Percentiles rank a stretch among this genome's conserved stretches.
phyloP scores from a whole-genome alignment of 2,329 filamentous ascomycete species.

The Phialophora chinensis region DNA sequence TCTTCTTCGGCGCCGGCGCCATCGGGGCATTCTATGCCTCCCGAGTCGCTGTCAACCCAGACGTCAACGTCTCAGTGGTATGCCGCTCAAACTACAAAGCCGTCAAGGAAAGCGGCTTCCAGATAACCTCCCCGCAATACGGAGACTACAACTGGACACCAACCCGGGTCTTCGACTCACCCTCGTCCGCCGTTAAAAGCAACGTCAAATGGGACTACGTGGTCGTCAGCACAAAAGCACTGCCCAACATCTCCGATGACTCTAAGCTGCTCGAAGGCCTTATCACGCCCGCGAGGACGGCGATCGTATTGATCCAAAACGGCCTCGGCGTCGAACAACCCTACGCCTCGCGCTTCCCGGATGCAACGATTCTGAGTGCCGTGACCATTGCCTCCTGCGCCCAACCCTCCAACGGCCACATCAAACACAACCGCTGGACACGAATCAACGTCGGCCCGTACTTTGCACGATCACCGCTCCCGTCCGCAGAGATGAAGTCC shows the following conservation, averaged over 20 bases:
- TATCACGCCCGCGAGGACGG: slow-evolving; percentile 58
- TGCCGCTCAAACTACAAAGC: slow-evolving; percentile 75
- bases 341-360: slow-evolving; percentile 67
- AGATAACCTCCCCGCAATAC: slow-evolving; percentile 69
- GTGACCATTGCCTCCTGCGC: slow-evolving; percentile 74
- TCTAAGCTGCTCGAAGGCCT: slow-evolving; percentile 66
- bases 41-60: slow-evolving; percentile 33
- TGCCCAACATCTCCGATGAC: slow-evolving; percentile 70
- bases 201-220: slow-evolving; percentile 66
- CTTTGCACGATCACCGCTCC: slow-evolving; percentile 54
- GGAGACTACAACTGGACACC: slow-evolving; percentile 70
- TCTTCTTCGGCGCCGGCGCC: slow-evolving; percentile 41
- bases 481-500: slow-evolving; percentile 40
- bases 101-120: slow-evolving; percentile 67
- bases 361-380: slow-evolving; percentile 66
- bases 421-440: slow-evolving; percentile 76
- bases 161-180: slow-evolving; percentile 66
- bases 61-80: slow-evolving; percentile 69
- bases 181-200: slow-evolving; percentile 59
- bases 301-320: slow-evolving; percentile 72
- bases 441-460: slow-evolving; percentile 73
- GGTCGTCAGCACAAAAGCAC: slow-evolving; percentile 72
- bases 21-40: slow-evolving; percentile 41
- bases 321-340: slow-evolving; percentile 73
- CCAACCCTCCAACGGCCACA: slow-evolving; percentile 66